Evolutionary conservation across 75 land plant species (phyloP).

Genomic region (Cunninghamia lanceolata): DNA sequence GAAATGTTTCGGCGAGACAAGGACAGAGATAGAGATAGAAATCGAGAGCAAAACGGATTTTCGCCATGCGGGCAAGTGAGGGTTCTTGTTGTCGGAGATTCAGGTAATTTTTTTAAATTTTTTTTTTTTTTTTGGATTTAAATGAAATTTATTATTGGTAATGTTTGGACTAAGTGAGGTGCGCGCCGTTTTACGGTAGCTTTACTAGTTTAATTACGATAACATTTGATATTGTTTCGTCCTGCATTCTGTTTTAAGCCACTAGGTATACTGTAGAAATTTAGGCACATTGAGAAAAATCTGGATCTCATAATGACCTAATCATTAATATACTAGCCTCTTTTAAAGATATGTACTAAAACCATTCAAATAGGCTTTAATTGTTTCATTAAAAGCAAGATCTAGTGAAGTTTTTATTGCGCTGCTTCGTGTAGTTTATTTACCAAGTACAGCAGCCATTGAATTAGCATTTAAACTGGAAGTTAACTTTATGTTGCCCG

Average conservation of each 20-base stretch:
- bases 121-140: too few species aligned
- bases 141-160: background rate
- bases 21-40: constrained; percentile 42
- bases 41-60: constrained; percentile 25
- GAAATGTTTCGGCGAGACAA: constrained; percentile 63
- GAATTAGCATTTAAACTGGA: background rate
- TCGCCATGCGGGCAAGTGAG: constrained; percentile 71
- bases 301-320: background rate
- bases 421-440: background rate
- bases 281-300: background rate
- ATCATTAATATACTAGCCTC: background rate
- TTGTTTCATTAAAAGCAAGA: background rate
- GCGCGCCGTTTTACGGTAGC: background rate
- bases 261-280: background rate
- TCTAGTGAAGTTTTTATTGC: background rate
- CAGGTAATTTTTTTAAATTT: constrained; percentile 38
- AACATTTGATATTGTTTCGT: background rate
- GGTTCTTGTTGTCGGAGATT: constrained; percentile 83
- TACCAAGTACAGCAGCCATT: background rate
- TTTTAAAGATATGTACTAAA: background rate
- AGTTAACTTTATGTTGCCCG: background rate
- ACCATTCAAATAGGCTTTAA: background rate
- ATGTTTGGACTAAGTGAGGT: background rate
- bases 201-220: background rate
- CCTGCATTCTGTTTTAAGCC: background rate